Evolutionary conservation across 495 filamentous ascomycete species (phyloP), one percentile per base, ranked within the genome.

Genomic region (Xylaria grammica): DNA sequence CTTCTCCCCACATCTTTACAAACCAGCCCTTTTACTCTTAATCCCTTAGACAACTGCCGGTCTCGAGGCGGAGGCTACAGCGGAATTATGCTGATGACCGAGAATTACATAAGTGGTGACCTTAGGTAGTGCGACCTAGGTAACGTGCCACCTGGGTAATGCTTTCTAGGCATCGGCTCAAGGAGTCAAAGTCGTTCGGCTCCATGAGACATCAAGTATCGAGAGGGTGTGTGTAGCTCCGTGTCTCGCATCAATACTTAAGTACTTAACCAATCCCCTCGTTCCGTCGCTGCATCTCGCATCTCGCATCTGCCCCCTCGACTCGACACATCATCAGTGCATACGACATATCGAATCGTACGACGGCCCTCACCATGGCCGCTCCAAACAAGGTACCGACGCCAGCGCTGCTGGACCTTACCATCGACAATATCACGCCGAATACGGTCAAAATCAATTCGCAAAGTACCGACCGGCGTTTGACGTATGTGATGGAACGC

Each of bases 341-440:
- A 10, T 29, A 13, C 27, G 45, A 19, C 24, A 32, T 32, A 30
- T 29, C 24, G 44, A 5, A 17, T 40, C 57, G 19, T 27, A 54
- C 29, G 42, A 30, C 3, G 13, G 17, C 24, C 29, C 10, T 36
- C 62, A 51, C 40, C 30, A 64, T 64, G 62, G 62, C 61, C 27
- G 50, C 62, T 19, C 32, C 61, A 29, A 26, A 36, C 40, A 48
- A 55, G 50, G 50, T 38, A 30, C n/a, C 51, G 45, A 27, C 32
- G 32, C 80, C 80, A 15, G 53, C 66, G 13, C 73, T 92, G 78
- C 89, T 89, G 70, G 84, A 94, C 77, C 81, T 93, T 34, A 94
- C 88, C 13, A 86, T 87, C 67, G 91, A 93, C 68, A 93, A 93
- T 75, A 94, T 95, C 79, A 94, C 91, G 63, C 83, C 87, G 36